Base-by-base conservation (phyloP, 768 basidiomycete species). In the Hydnomerulius pinastri region DNA sequence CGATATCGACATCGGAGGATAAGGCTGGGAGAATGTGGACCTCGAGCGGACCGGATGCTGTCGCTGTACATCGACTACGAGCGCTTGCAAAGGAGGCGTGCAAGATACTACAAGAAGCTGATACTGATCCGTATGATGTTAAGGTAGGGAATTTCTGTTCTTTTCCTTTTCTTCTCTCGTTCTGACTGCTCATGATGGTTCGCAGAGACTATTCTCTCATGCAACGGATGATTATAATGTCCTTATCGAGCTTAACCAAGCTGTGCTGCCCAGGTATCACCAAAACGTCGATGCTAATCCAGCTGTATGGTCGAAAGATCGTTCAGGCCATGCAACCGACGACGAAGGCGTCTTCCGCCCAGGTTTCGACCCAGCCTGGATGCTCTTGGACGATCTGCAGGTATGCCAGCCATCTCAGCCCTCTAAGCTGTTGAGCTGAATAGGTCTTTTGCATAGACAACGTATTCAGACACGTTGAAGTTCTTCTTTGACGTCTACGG, bases 401-500 rank as follows among this genome's bases (percentile, higher is more conserved):
- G 93, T 90, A 53, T 40, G 77, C 58, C n/a, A 13, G n/a, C 28
- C 23, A 4, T n/a, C 29, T 37, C 32, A 15, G 45, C 32, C 35
- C 27, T 40, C 29, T 32, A 12, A 44, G 41, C 5, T 1, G 20
- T 30, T 12, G 30, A 30, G 29, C 51, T 33, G 50, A 37, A 12
- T 52, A 50, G 17, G 39, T 25, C 13, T 15, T 52, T 48, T 45
- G 21, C 23, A 53, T 51, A 94, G 89, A 76, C 78, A 17, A 70
- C 83, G 4, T 94, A 92, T 62, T 74, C 80, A 1, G 86, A 91
- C 53, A 86, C 86, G 1, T 78, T 90, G 55, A 81, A 89, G 50
- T 76, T 96, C 32, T 99, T 98, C 75, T 82, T 83, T 58, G 95
- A 98, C 56, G 73, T 80, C 0, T 77, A 83, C 28, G 97, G 97